Evolutionary conservation across 345 rosid species (phyloP).

Genomic region (Populus ilicifolia): DNA sequence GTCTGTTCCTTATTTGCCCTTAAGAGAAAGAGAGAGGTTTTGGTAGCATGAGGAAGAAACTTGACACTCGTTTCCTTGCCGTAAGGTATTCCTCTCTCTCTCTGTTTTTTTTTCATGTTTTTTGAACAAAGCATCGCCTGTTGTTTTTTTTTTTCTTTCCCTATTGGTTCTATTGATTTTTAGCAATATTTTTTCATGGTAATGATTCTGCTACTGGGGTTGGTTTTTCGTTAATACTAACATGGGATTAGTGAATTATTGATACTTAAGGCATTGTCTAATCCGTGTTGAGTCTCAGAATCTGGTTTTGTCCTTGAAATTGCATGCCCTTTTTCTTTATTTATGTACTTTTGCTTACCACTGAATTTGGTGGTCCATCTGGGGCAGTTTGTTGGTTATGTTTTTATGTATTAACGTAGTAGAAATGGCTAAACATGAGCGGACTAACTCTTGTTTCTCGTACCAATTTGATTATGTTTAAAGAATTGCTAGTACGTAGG

Average conservation of each 20-base stretch:
- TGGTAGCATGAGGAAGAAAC: slow-evolving; percentile 39
- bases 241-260: background rate
- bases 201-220: background rate
- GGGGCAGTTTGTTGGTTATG: background rate
- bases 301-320: background rate
- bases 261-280: background rate
- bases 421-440: background rate
- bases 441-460: background rate
- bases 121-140: background rate
- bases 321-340: background rate
- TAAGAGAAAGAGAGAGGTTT: background rate
- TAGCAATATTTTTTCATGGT: background rate
- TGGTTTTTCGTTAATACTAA: background rate
- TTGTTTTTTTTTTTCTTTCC: background rate
- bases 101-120: background rate
- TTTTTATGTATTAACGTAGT: background rate
- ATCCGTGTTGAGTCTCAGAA: background rate
- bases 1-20: background rate
- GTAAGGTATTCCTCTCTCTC: background rate
- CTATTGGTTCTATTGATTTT: too few species aligned
- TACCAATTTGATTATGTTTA: background rate
- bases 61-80: slow-evolving; percentile 45
- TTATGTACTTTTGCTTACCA: background rate
- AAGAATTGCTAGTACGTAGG: background rate
- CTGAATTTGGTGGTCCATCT: background rate